Evolutionary conservation across 2,329 filamentous ascomycete genomes (phyloP), one percentile per base, ranked within the genome.

Genomic region (Colletotrichum phormii): DNA sequence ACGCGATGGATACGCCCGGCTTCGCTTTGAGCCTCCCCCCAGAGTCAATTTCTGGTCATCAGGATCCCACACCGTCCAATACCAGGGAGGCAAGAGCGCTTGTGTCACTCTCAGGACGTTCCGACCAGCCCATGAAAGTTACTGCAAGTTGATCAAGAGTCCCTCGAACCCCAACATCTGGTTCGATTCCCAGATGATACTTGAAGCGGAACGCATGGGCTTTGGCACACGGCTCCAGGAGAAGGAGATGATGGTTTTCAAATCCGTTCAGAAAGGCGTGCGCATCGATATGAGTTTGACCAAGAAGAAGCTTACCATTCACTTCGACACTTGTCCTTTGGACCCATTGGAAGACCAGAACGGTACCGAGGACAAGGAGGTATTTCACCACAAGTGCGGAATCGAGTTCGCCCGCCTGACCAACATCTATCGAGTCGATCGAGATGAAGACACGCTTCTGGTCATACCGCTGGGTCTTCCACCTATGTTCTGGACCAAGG

Each of bases 151-250:
- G 54, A 75, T 82, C 12, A 74, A 76, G 37, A 83, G 81, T 68
- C 80, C 80, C 5, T 75, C 80, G 31, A 78, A 77, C 60, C 75
- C 77, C n/a, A 74, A 75, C 7, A 71, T 80, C 7, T 78, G 66
- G 5, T 82, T 83, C 55, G 80, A 81, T 1, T 72, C 78, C 26
- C 78, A 77, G 24, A 81, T 88, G 80, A 83, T 78, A 18, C 74
- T 91, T 1, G 77, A 80, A 1, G 83, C 88, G 3, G 76, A 79
- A 1, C 83, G 82, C 0, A 77, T 95, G 1, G 86, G 90, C 22
- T 92, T 95, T 75, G 93, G 94, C 0, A 84, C 90, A 53, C 86
- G 90, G 81, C 76, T 87, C 1, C 81, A 86, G 1, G 86, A 88
- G 5, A 83, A 81, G 3, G 83, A 84, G 0, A 90, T 95, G 86